Evolutionary conservation across 1,139 yeast genomes (phyloP), one percentile per base, ranked within the genome.

Genomic region (Yamadazyma jaroonii): DNA sequence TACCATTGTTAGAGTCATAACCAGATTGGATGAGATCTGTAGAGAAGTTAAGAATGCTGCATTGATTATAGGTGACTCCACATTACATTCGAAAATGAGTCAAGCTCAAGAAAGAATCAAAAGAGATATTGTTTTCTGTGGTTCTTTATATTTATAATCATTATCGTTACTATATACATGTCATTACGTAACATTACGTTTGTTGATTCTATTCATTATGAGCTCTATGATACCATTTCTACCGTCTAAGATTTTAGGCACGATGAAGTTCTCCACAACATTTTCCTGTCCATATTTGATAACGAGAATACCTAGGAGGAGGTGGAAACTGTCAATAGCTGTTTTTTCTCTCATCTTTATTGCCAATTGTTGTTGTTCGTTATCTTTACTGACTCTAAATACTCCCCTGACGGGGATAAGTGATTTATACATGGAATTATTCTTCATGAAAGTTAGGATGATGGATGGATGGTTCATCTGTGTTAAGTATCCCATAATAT

Each of bases 41-140:
- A 79, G 97, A 41, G 95, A 92, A 57, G 97, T 92, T 28, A 87
- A 85, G 68, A 84, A 87, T 40, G 97, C 97, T 4, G 92, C 97
- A 1, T 73, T 92, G 48, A 89, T 92, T 50, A 88, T 94, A 51
- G 99, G 99, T 38, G 97, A 92, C 59, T 82, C 95, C 3, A 76
- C 79, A 10, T 72, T 94, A 48, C 95, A 89, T 59, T 72, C 87
- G 34, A 90, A 90, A 61, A 88, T 94, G 95, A 74, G 80, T 20
- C 83, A 80, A 43, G 97, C 97, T 0, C 98, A 92, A 62, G 98
- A 92, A 57, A 78, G 79, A 59, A 92, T 92, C 59, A 92, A 92
- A 63, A 79, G 99, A 53, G 98, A 92, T 61, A 92, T 92, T 50
- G 97, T 94, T 1, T 94, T 94, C 63, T 94, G 97, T 59, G 97